These are phyloP conservation scores for Limonomyces culmigenus DNA, from an alignment of 1,284 basidiomycete species.

Conservation along the genomic window DNA sequence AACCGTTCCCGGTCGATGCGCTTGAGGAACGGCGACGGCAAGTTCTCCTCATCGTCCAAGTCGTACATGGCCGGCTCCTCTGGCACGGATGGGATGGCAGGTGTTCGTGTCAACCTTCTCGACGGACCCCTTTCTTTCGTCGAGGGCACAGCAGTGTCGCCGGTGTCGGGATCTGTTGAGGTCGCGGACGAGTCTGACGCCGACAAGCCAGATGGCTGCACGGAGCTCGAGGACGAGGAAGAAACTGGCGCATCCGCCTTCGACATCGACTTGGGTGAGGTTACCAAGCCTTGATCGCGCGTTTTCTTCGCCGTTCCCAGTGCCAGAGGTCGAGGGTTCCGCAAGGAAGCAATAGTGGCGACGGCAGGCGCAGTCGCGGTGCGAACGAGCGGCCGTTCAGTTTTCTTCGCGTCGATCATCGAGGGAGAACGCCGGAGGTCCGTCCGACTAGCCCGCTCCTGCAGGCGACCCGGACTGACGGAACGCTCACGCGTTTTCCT, in stretches of 20 bases:
- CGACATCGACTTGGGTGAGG: too few species aligned
- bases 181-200: conserved; percentile 9
- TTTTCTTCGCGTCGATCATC: too few species aligned
- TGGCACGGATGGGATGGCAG: conserved; percentile 3
- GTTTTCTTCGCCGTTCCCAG: too few species aligned
- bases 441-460: too few species aligned
- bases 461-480: too few species aligned
- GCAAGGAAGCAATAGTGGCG: too few species aligned
- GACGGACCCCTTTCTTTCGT: conserved; percentile 7
- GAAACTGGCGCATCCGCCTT: background rate
- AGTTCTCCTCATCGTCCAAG: conserved; percentile 61
- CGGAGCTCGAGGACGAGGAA: background rate
- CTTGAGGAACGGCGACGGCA: conserved; percentile 71
- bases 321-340: too few species aligned
- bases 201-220: conserved; percentile 18
- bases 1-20: conserved; percentile 24
- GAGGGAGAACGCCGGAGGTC: too few species aligned
- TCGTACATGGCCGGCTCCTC: conserved; percentile 34
- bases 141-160: conserved; percentile 5
- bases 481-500: too few species aligned
- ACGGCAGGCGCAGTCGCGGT: too few species aligned
- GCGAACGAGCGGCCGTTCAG: too few species aligned
- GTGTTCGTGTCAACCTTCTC: conserved; percentile 1
- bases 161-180: conserved; percentile 3
- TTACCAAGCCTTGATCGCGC: too few species aligned